phyloP scores from a whole-genome alignment of 352 stramenopile genomes.

The Peronosclerospora sorghi region DNA sequence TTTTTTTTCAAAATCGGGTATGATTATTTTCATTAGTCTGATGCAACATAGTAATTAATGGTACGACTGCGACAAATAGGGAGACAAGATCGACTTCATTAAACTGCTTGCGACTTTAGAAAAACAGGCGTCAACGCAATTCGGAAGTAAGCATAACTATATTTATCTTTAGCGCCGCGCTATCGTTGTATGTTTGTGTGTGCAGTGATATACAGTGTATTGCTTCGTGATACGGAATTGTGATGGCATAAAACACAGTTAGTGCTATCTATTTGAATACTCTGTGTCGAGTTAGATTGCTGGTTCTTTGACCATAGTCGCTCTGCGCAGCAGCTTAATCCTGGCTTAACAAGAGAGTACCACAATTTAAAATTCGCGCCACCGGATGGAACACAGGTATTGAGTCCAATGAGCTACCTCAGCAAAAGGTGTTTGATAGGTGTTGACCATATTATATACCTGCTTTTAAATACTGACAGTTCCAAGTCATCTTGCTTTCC shows the following conservation, averaged over 20 bases:
- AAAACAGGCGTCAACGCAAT: constrained; percentile 22
- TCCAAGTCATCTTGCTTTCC: constrained; percentile 66
- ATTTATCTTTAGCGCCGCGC: neutral
- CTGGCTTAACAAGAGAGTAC: too few species aligned
- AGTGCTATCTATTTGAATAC: constrained; percentile 17
- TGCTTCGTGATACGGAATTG: neutral
- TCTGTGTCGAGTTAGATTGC: constrained; percentile 39
- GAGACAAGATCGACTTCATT: constrained; percentile 56
- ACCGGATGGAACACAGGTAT: too few species aligned
- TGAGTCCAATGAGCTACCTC: neutral
- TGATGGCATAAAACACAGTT: neutral
- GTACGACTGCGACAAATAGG: constrained; percentile 19
- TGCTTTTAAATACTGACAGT: too few species aligned
- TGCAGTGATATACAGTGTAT: too few species aligned
- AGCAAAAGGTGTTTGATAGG: neutral
- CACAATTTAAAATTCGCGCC: too few species aligned
- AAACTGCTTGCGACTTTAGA: constrained; percentile 57
- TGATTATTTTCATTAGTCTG: too few species aligned
- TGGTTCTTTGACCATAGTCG: too few species aligned
- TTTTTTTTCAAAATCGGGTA: too few species aligned
- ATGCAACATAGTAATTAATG: neutral
- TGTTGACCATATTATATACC: constrained; percentile 1
- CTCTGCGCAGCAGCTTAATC: too few species aligned
- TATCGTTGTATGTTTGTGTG: constrained; percentile 4
- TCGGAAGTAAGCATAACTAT: constrained; percentile 31